Conservation (phyloP, 192 early-diverging fungal species). For the Entomortierella beljakovae region DNA sequence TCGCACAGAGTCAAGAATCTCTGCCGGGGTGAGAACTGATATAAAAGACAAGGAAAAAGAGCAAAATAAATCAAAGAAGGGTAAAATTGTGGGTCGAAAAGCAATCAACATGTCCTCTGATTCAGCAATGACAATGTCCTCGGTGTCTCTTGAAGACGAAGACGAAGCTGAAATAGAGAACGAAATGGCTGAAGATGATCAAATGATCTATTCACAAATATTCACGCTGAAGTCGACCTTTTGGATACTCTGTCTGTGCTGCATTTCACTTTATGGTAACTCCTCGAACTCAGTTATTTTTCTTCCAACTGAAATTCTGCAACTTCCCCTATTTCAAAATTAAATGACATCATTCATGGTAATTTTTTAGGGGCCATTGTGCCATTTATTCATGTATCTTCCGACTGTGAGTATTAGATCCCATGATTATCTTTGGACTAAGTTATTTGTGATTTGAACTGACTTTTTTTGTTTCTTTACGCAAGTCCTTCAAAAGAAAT, state of each 20-base stretch:
- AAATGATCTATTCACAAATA: constrained; percentile 33
- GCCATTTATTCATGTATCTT: constrained; percentile 75
- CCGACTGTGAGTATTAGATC: constrained; percentile 58
- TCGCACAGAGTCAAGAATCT: constrained; percentile 51
- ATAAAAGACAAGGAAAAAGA: constrained; percentile 14
- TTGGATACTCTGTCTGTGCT: constrained; percentile 36
- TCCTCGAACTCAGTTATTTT: too few species aligned
- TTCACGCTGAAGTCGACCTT: constrained; percentile 36
- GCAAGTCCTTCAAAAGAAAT: constrained; percentile 71
- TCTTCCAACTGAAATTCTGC: too few species aligned
- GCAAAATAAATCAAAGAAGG: constrained; percentile 13
- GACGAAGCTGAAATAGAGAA: constrained; percentile 42
- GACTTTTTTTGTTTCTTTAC: neutral
- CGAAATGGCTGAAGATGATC: constrained; percentile 50
- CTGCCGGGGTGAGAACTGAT: constrained; percentile 57
- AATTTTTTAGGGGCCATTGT: constrained; percentile 61
- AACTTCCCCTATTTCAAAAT: too few species aligned
- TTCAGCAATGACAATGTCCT: constrained; percentile 46
- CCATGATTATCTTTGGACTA: neutral
- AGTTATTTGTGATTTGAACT: neutral
- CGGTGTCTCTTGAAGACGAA: constrained; percentile 35
- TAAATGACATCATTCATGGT: too few species aligned
- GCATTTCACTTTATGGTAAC: constrained; percentile 41
- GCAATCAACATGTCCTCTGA: constrained; percentile 36
- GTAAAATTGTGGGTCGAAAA: constrained; percentile 30